These are phyloP conservation scores for Hymenoscyphus scutula DNA, from an alignment of 2,329 filamentous ascomycete species.

Conservation along the genomic window DNA sequence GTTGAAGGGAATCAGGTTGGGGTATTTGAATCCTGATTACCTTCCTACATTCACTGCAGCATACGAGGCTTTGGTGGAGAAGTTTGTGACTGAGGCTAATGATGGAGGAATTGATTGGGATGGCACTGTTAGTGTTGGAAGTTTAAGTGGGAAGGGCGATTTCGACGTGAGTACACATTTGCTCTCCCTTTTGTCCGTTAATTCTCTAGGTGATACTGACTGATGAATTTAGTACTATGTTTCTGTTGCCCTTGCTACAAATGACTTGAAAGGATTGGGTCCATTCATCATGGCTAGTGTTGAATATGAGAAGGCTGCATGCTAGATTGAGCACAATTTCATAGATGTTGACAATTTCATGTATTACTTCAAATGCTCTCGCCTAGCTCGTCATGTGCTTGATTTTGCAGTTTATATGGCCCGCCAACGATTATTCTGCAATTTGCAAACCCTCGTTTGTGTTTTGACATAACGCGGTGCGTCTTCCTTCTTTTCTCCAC, in stretches of 20 bases:
- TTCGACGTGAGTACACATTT: conserved; percentile 23
- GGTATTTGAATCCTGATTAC: conserved; percentile 32
- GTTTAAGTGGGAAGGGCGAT: conserved; percentile 24
- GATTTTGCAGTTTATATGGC: no score
- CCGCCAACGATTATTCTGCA: no score
- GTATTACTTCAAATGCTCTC: background rate
- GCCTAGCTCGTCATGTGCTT: no score
- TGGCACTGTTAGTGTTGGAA: conserved; percentile 27
- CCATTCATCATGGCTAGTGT: conserved; percentile 29
- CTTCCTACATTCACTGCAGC: conserved; percentile 21
- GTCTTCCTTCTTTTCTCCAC: no score
- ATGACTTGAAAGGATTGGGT: conserved; percentile 30
- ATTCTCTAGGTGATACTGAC: background rate
- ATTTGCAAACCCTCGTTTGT: no score
- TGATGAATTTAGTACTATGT: conserved; percentile 26
- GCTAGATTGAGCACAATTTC: background rate
- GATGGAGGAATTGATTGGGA: conserved; percentile 26
- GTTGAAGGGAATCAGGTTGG: conserved; percentile 39
- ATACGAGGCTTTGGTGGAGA: conserved; percentile 25
- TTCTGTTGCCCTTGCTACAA: conserved; percentile 19
- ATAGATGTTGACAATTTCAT: background rate
- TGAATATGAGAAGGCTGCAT: conserved; percentile 14
- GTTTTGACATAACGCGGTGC: no score
- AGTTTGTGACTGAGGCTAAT: conserved; percentile 16
- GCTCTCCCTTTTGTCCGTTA: background rate